Base-by-base conservation (phyloP, 192 early-diverging fungal genomes). In the Funneliformis mosseae region DNA sequence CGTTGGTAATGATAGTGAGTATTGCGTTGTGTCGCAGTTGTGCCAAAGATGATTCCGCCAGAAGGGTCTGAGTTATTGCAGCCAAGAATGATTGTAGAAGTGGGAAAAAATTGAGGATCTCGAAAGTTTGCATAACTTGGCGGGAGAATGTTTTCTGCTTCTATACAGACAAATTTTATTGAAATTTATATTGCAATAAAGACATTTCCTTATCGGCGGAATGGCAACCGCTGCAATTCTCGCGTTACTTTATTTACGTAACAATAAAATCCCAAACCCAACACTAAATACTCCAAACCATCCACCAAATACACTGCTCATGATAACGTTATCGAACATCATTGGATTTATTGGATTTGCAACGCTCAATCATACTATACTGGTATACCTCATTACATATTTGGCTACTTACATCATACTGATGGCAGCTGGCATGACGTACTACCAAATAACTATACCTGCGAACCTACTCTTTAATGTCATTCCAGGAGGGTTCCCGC, bases 1-100 rank as follows among this genome's bases (percentile, higher is more conserved):
- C 1, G 23, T 23, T 10, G 18, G 12, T 12, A 73, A 41, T 5
- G n/a, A n/a, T n/a, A 46, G 43, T 73, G 71, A 38, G 5, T 73
- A 46, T 9, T 6, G 21, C 1, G 4, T 6, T 25, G 43, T 46
- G 12, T 41, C 45, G 23, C 27, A 38, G 21, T 10, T 10, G 27
- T 8, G n/a, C 71, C 43, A 8, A 21, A 1, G n/a, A n/a, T n/a
- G 14, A 3, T 2, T 21, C 77, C 28, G 9, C 77, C 77, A 71
- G 4, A 7, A 4, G 45, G 61, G 18, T 18, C n/a, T n/a, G n/a
- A n/a, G n/a, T n/a, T 27, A 71, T 28, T 18, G 7, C 67, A 79
- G 7, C 77, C 77, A 70, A 64, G 39, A 0, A 79, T 79, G 16
- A 38, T 79, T 43, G 11, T 71, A 38, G 77, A 79, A 70, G 33